Evolutionary conservation across 441 rosid species (phyloP).

Genomic region (Populus tomentosa): DNA sequence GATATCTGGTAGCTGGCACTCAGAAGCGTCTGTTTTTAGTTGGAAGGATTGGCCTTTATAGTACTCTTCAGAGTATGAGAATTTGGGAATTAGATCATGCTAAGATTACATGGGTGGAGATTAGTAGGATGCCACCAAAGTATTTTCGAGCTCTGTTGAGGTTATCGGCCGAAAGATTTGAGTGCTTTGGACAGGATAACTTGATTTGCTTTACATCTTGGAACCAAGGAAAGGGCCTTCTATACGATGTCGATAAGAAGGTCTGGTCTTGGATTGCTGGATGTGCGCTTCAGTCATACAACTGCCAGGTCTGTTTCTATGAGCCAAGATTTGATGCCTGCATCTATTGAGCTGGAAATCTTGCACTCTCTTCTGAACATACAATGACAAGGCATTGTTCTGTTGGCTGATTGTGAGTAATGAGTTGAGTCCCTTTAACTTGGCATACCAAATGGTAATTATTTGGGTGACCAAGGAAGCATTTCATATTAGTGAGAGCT

Average conservation of each 20-base stretch:
- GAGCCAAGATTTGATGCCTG: constrained; percentile 96
- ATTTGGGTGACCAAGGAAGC: constrained; percentile 10
- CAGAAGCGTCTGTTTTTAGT: constrained; percentile 80
- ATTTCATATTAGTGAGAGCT: constrained; percentile 4
- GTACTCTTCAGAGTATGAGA: constrained; percentile 89
- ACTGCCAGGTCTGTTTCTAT: constrained; percentile 89
- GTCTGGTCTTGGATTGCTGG: constrained; percentile 94
- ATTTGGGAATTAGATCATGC: constrained; percentile 93
- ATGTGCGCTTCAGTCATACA: constrained; percentile 91
- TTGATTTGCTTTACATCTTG: constrained; percentile 90
- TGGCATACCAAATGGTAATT: constrained; percentile 6
- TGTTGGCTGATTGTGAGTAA: constrained; percentile 3
- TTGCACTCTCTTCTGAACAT: constrained; percentile 1
- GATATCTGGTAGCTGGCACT: constrained; percentile 92
- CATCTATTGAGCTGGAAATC: constrained; percentile 25
- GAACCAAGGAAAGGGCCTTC: constrained; percentile 87
- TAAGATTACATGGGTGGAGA: constrained; percentile 78
- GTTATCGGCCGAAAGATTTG: constrained; percentile 90
- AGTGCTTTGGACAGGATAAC: constrained; percentile 95
- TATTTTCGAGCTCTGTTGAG: constrained; percentile 79
- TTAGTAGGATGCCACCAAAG: constrained; percentile 89
- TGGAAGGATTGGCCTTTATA: constrained; percentile 90
- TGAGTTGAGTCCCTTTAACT: constrained; percentile 4
- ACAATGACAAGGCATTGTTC: constrained; percentile 2
- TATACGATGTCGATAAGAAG: constrained; percentile 84